Base-by-base conservation (phyloP, 2,329 filamentous ascomycete genomes). In the Ambrosiella cleistominuta region DNA sequence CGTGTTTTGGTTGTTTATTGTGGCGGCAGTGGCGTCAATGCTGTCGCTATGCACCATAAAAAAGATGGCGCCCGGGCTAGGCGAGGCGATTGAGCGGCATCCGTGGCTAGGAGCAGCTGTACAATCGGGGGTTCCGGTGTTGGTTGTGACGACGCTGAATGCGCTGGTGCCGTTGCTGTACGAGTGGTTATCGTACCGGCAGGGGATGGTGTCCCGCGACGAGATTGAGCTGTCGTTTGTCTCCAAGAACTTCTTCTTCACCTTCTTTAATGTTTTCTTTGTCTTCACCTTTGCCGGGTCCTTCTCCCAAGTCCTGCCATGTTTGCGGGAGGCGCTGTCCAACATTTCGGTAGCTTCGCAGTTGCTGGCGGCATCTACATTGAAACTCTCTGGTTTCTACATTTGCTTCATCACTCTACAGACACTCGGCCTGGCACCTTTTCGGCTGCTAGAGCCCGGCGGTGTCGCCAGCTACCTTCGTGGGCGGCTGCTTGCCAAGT, bases 191-290 rank as follows among this genome's bases (percentile, higher is more conserved):
- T 88, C 91, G 2, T 90, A 90, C 67, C 78, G 81, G 56, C 93
- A 98, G 72, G 93, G 93, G 54, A 94, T 94, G 83, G 88, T 95
- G 56, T 97, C 93, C 0, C 87, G 89, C 64, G 88, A 88, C 50
- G 93, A 98, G 62, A 83, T 98, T 19, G 93, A 97, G 69, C 76
- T 98, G 6, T 97, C 93, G 0, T 77, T 94, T 50, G 91, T 98
- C 63, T 95, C 88, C 57, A 98, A 98, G 73, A 98, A 97, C 70
- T 98, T 97, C 72, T 95, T 97, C 76, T 98, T 98, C 68, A 90
- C 86, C 8, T 98, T 98, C 70, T 97, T 98, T 79, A 98, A 98
- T 71, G 88, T 97, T 59, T 98, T 98, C 71, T 79, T 97, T 55
- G 81, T 97, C 50, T 96, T 97, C 68, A 94, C 91, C 0, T 78